These are phyloP conservation scores for Dendrobium nobile DNA, from an alignment of 106 monocot species.

Conservation along the genomic window DNA sequence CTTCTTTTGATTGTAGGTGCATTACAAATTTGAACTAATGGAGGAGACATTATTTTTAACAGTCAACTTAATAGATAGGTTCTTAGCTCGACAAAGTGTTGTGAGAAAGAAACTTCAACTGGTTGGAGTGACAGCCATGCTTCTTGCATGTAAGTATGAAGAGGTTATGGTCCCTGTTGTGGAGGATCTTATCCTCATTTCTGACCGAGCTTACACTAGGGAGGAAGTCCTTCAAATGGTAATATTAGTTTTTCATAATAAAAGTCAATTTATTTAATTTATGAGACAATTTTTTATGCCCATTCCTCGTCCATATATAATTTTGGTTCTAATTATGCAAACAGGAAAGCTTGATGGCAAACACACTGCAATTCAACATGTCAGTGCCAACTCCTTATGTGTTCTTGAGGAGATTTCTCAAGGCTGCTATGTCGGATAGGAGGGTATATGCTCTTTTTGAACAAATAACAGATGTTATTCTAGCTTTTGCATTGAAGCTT, in stretches of 20 bases:
- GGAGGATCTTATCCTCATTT: constrained; percentile 79
- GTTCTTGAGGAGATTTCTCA: constrained; percentile 90
- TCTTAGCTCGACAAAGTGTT: constrained; percentile 52
- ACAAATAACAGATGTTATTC: neutral
- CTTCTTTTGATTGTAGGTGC: constrained; percentile 45
- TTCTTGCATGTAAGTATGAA: constrained; percentile 96
- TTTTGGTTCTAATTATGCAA: neutral
- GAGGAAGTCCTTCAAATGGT: constrained; percentile 84
- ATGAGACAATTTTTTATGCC: neutral
- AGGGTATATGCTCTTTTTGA: constrained; percentile 28
- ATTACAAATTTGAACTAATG: constrained; percentile 94
- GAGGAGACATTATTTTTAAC: constrained; percentile 88
- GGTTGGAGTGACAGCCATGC: constrained; percentile 92
- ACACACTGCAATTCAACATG: constrained; percentile 79
- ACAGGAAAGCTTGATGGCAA: constrained; percentile 64
- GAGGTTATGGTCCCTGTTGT: constrained; percentile 87
- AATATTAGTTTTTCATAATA: neutral
- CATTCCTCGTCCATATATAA: neutral
- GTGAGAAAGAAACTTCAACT: constrained; percentile 87
- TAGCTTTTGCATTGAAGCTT: neutral
- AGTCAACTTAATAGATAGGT: constrained; percentile 89
- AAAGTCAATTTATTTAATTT: neutral
- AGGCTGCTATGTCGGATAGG: constrained; percentile 73
- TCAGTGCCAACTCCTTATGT: constrained; percentile 85
- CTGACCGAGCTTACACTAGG: constrained; percentile 74